Base-by-base conservation (phyloP, 2,329 filamentous ascomycete genomes). In the Lasiodiplodia gonubiensis region DNA sequence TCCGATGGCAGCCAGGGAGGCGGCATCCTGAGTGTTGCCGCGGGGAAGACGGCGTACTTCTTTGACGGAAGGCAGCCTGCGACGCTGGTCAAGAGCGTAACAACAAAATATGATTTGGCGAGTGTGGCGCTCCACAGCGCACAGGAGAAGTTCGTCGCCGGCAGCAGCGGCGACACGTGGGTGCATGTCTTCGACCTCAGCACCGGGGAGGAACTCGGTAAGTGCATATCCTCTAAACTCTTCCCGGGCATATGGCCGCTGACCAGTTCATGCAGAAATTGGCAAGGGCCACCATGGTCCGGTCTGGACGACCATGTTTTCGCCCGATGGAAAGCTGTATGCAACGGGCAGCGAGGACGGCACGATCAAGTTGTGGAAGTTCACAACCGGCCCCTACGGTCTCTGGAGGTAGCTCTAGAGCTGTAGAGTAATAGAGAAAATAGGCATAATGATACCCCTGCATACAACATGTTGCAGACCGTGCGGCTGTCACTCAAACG, bases 241-340 rank as follows among this genome's bases (percentile, higher is more conserved):
- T 14, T 23, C 49, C 27, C 21, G 16, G 16, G 48, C 8, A 67
- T 16, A 8, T 52, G 16, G 30, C 27, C 53, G 49, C 64, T 68
- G 55, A 68, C 68, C 42, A 37, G 23, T 57, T 25, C 11, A 11
- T 8, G 11, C 69, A 90, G 95, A 98, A 77, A 90, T 94, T 14
- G 92, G 97, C 82, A 97, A 97, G 80, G 95, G 95, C 27, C 95
- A 99, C 73, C 95, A 99, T 75, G 95, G 95, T 1, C 94, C 94
- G 1, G 95, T 99, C 70, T 99, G 95, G 95, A 97, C 93, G 6
- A 89, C 96, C 68, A 90, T 91, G 67, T 99, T 97, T 80, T 95
- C 94, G 0, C 95, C 95, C 0, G 95, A 99, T 75, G 94, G 94
- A 55, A 97, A 97, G 77, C 83, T 99, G 8, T 99, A 98, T 76